phyloP scores from a whole-genome alignment of 495 filamentous ascomycete genomes.

The Poronia punctata region DNA sequence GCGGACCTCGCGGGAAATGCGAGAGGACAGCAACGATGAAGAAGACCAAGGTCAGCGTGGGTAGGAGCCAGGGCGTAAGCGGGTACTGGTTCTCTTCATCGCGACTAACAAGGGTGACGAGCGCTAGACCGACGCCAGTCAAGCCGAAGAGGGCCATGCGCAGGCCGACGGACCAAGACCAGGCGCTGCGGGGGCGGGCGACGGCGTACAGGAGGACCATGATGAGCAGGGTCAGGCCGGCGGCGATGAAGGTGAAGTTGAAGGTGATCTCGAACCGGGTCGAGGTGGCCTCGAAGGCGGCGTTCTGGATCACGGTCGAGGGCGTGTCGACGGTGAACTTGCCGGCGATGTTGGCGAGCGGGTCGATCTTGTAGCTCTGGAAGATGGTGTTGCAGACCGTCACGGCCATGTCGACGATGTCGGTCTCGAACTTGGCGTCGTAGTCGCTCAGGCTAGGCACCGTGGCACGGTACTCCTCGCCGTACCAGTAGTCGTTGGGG shows the following conservation, averaged over 20 bases:
- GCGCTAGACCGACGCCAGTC: neutral
- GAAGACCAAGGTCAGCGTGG: conserved; percentile 23
- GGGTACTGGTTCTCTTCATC: conserved; percentile 2
- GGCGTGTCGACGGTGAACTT: conserved; percentile 4
- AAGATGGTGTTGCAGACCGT: conserved; percentile 16
- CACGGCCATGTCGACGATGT: neutral
- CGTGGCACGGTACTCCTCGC: neutral
- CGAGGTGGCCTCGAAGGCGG: conserved; percentile 3
- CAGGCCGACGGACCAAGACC: neutral
- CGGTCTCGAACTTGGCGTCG: neutral
- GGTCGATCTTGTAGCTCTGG: conserved; percentile 20
- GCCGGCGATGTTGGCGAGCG: conserved; percentile 7
- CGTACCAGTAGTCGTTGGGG: conserved; percentile 11
- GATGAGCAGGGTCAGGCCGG: conserved; percentile 78
- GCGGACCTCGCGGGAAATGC: conserved; percentile 13
- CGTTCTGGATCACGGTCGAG: conserved; percentile 5
- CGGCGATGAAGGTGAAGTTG: conserved; percentile 67
- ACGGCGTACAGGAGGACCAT: conserved; percentile 45
- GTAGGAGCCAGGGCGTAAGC: conserved; percentile 28
- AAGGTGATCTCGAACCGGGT: conserved; percentile 56
- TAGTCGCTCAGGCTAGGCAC: too few species aligned
- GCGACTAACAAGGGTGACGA: neutral
- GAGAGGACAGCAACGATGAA: conserved; percentile 23
- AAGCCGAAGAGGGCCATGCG: neutral
- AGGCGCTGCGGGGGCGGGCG: neutral